Conservation (phyloP, 768 basidiomycete genomes). For the Amanita pseudoporphyria region DNA sequence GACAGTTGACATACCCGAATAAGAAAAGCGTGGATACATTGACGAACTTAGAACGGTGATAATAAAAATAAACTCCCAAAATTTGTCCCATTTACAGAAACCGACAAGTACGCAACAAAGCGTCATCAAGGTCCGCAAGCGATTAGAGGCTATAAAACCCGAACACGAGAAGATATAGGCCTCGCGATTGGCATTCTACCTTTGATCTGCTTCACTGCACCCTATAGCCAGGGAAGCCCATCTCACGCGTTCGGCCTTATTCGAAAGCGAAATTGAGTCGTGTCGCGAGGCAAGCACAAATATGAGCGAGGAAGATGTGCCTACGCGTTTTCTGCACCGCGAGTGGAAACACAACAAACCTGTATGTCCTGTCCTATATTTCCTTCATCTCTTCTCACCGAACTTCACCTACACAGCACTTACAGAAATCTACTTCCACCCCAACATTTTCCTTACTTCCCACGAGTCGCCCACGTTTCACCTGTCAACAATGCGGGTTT, state of each 20-base stretch:
- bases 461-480: constrained; percentile 30
- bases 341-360: constrained; percentile 35
- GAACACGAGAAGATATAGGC: neutral
- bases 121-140: neutral
- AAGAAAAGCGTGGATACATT: neutral
- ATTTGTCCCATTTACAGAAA: neutral
- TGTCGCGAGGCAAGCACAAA: neutral
- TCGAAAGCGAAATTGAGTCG: neutral
- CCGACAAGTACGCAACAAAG: constrained; percentile 2
- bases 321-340: constrained; percentile 20
- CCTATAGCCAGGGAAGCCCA: too few relatives aligned
- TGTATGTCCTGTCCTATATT: constrained; percentile 15
- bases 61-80: neutral
- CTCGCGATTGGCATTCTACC: neutral
- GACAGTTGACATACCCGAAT: neutral
- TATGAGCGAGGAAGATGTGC: neutral
- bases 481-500: constrained; percentile 37
- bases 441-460: constrained; percentile 34
- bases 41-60: neutral
- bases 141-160: neutral
- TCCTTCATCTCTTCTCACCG: constrained; percentile 9
- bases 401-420: constrained; percentile 20
- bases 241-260: neutral
- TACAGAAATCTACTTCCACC: constrained; percentile 35
- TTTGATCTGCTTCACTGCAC: neutral